These are phyloP conservation scores for Pulveroboletus sp. DNA, from an alignment of 768 basidiomycete genomes.

Conservation along the genomic window DNA sequence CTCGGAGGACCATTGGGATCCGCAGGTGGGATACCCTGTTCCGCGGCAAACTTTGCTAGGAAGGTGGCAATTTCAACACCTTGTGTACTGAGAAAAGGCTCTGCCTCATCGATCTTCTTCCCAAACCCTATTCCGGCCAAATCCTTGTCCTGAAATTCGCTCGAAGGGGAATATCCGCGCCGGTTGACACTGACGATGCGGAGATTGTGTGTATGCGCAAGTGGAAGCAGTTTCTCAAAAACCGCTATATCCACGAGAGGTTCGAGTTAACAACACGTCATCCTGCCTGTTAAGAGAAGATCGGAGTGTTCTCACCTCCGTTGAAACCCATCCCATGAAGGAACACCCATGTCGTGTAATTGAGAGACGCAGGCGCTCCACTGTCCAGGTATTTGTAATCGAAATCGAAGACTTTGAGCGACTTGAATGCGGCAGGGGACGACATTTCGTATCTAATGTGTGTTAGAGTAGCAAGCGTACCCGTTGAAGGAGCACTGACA, in stretches of 20 bases:
- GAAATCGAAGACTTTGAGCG: constrained; percentile 12
- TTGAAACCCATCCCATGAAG: constrained; percentile 22
- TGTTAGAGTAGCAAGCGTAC: neutral
- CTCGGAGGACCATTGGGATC: neutral
- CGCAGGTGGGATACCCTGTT: constrained; percentile 14
- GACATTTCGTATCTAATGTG: constrained; percentile 3
- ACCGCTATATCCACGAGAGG: neutral
- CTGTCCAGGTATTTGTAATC: constrained; percentile 24
- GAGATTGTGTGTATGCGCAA: constrained; percentile 18
- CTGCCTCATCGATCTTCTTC: constrained; percentile 17
- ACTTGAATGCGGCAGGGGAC: neutral
- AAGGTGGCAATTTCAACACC: constrained; percentile 21
- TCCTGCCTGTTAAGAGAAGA: neutral
- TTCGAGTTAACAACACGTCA: neutral
- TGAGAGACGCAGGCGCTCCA: constrained; percentile 13
- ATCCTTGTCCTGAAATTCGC: constrained; percentile 16
- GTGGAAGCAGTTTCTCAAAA: constrained; percentile 21
- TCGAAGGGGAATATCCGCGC: constrained; percentile 27
- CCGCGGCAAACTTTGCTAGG: constrained; percentile 12
- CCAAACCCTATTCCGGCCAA: constrained; percentile 5
- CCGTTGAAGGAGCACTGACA: neutral
- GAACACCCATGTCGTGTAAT: constrained; percentile 23
- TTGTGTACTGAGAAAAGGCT: constrained; percentile 12
- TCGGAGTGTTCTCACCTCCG: constrained; percentile 9
- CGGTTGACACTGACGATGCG: constrained; percentile 25